Conservation (phyloP, 352 stramenopile species). For the Phytophthora sp. region DNA sequence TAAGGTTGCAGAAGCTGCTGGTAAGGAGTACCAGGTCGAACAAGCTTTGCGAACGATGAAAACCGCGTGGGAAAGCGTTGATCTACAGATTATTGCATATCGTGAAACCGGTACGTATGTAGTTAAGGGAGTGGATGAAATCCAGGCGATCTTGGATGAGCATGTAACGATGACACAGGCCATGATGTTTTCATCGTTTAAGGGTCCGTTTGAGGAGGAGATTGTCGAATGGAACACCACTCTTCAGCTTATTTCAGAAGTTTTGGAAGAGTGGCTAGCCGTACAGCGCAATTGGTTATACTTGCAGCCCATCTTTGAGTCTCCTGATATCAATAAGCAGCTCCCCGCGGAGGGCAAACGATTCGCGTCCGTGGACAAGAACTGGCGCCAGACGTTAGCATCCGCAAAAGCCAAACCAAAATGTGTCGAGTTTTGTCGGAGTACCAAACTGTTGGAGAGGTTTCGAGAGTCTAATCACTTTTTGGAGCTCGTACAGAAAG, state of each 20-base stretch:
- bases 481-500: constrained; percentile 93
- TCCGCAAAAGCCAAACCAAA: constrained; percentile 87
- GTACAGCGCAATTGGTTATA: constrained; percentile 97
- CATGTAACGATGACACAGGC: constrained; percentile 96
- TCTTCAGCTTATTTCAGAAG: constrained; percentile 92
- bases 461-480: constrained; percentile 96
- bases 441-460: constrained; percentile 91
- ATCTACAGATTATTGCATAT: constrained; percentile 91
- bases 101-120: constrained; percentile 95
- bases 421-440: constrained; percentile 94
- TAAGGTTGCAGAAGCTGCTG: constrained; percentile 92
- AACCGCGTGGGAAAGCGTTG: constrained; percentile 88
- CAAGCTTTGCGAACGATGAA: constrained; percentile 94
- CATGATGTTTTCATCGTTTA: constrained; percentile 97
- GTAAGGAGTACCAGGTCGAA: constrained; percentile 96
- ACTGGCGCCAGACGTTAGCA: constrained; percentile 93
- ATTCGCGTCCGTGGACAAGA: constrained; percentile 96
- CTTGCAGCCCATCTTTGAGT: constrained; percentile 96
- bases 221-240: constrained; percentile 94
- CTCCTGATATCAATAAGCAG: constrained; percentile 96
- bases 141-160: constrained; percentile 94
- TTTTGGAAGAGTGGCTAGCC: constrained; percentile 94
- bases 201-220: constrained; percentile 94
- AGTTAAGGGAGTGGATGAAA: constrained; percentile 95
- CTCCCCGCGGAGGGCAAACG: constrained; percentile 94